Conservation (phyloP, 306 rosid genomes). For the Albizia julibrissin region DNA sequence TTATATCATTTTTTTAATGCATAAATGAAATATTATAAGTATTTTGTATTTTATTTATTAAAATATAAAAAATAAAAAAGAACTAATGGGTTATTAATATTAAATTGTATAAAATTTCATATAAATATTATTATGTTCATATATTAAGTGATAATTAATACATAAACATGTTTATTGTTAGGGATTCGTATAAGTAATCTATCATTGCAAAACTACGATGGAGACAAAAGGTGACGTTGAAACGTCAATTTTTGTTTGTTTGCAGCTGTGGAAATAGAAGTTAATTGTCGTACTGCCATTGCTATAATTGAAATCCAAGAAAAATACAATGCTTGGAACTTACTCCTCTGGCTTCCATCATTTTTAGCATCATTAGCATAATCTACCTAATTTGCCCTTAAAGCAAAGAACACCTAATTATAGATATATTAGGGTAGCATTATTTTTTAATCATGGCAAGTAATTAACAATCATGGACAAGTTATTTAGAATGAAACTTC, state of each 20-base stretch:
- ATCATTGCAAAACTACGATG: background rate
- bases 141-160: too few species aligned
- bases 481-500: background rate
- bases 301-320: constrained; percentile 52
- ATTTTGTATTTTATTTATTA: too few species aligned
- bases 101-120: too few species aligned
- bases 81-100: too few species aligned
- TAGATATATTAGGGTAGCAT: background rate
- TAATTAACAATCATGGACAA: constrained; percentile 30
- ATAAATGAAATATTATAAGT: too few species aligned
- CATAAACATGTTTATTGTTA: too few species aligned
- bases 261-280: constrained; percentile 31
- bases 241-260: constrained; percentile 54
- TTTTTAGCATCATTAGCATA: constrained; percentile 32
- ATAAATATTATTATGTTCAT: too few species aligned
- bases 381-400: constrained; percentile 26
- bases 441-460: constrained; percentile 35
- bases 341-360: constrained; percentile 50
- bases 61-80: too few species aligned
- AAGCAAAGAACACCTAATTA: constrained; percentile 46
- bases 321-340: constrained; percentile 56
- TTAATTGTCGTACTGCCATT: constrained; percentile 30
- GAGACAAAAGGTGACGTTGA: constrained; percentile 41
- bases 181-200: background rate
- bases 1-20: too few species aligned